Evolutionary conservation across 2,329 filamentous ascomycete species (phyloP).

Genomic region (Cercospora citrullina): DNA sequence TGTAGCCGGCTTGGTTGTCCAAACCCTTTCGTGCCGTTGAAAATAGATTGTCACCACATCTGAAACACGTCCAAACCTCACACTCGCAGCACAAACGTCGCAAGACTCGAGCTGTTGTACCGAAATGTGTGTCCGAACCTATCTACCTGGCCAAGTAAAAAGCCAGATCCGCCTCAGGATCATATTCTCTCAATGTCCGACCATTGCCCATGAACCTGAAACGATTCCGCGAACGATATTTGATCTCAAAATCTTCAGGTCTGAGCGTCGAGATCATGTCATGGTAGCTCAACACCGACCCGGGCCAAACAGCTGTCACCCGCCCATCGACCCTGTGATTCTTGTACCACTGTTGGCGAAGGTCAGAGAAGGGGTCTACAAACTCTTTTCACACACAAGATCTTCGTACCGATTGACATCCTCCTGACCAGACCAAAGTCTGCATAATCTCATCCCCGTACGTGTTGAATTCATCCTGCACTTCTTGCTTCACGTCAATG

Average conservation of each 20-base stretch:
- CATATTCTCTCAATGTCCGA: constrained; percentile 40
- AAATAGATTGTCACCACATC: background rate
- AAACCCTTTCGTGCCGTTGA: background rate
- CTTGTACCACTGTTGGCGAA: constrained; percentile 32
- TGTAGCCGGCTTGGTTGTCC: background rate
- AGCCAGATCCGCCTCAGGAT: constrained; percentile 31
- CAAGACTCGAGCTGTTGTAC: background rate
- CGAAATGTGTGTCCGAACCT: background rate
- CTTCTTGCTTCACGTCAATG: constrained; percentile 31
- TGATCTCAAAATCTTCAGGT: constrained; percentile 52
- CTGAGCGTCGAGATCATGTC: constrained; percentile 43
- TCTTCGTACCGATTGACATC: constrained; percentile 30
- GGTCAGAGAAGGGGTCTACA: background rate
- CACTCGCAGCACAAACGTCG: background rate
- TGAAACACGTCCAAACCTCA: background rate
- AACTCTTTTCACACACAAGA: background rate
- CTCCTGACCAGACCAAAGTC: constrained; percentile 36
- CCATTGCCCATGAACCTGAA: constrained; percentile 55
- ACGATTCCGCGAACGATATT: constrained; percentile 47
- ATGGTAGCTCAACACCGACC: constrained; percentile 32
- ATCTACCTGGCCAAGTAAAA: constrained; percentile 30
- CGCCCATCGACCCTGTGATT: constrained; percentile 34
- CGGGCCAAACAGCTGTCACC: constrained; percentile 38
- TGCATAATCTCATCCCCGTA: constrained; percentile 38
- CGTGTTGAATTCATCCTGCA: constrained; percentile 35